Base-by-base conservation (phyloP, 83 land plant species). In the Picea engelmannii region DNA sequence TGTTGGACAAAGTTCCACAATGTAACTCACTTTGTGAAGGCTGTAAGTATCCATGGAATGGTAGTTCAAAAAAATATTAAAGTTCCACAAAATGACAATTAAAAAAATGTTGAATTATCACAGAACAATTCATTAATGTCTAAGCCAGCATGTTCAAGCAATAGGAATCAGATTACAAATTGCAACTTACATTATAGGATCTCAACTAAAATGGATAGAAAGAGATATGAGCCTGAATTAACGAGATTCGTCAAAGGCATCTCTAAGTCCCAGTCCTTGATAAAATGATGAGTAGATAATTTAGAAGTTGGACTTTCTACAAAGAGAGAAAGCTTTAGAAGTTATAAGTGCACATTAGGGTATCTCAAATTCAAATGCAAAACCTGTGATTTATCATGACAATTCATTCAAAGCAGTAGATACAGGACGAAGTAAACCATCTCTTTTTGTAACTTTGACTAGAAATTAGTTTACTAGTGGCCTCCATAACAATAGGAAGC, bases 361-460 rank as follows among this genome's bases (percentile, higher is more conserved):
- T 24, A 3, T 80, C 67, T 60, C 82, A 12, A 79, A 76, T 21
- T 82, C 87, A 16, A 82, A 66, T 31, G 86, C 79, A 84, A 79
- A 60, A 38, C 70, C 86, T 40, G 42, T 81, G 27, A 74, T 87
- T n/a, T 83, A 87, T 44, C 82, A 90, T 60, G 96, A 91, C 49
- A 79, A 66, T 79, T 90, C 94, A 15, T 87, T 86, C 52, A 93
- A 91, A 81, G 89, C 76, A 80, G n/a, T 80, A 62, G 95, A 95
- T 75, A 67, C 78, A 65, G 89, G 78, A 58, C 90, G 81, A 79
- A 67, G 64, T 61, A 90, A 86, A 82, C 79, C 73, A 58, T 49
- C 23, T 23, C 69, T 67, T 40, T 47, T 38, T 31, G 23, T 63
- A 49, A 15, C 77, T 18, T 85, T 75, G 16, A 23, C 76, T 74